Percentiles rank a stretch among this genome's conserved stretches.
Conservation (phyloP, 1,139 yeast genomes). For the Magnusiomyces clavatus region DNA sequence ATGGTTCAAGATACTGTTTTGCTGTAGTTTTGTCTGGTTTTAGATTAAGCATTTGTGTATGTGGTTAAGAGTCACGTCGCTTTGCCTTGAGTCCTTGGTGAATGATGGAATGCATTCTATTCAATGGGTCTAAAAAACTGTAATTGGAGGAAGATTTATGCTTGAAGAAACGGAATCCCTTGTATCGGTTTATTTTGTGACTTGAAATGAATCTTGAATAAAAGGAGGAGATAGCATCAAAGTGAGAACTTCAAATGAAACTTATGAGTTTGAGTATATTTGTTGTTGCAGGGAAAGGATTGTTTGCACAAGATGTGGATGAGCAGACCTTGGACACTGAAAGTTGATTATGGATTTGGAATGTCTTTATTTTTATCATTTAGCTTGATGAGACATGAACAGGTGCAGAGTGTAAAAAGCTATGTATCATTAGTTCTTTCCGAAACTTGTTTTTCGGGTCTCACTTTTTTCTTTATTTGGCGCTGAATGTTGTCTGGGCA, state of each 20-base stretch:
- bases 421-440: not conserved
- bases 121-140: no score
- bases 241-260: not conserved
- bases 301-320: not conserved
- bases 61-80: not conserved
- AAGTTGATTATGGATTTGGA: not conserved
- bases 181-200: no score
- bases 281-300: not conserved
- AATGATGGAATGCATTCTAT: not conserved
- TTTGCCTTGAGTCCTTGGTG: not conserved
- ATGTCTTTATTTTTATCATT: not conserved
- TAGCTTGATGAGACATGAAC: conserved; percentile 3
- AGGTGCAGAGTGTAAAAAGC: no score
- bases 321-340: not conserved
- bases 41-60: not conserved
- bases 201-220: no score
- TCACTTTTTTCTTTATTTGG: not conserved
- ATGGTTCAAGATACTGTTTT: not conserved
- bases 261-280: not conserved
- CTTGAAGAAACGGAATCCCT: no score
- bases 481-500: conserved; percentile 3
- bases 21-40: not conserved
- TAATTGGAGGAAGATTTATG: no score
- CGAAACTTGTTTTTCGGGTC: conserved; percentile 8
- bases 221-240: no score